Evolutionary conservation across 768 basidiomycete species (phyloP).

Genomic region (Calocybe indica): DNA sequence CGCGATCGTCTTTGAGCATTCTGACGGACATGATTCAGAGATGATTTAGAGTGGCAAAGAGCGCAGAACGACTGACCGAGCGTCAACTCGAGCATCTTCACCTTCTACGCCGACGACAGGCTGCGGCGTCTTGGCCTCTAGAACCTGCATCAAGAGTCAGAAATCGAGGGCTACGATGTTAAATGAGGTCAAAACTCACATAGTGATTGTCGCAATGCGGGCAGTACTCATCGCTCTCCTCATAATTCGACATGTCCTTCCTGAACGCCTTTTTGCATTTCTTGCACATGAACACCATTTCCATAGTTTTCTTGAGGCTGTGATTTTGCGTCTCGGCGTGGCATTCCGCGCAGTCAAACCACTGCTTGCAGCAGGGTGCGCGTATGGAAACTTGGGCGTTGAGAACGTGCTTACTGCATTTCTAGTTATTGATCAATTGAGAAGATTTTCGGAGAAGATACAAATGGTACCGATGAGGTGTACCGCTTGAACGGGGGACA

Average conservation of each 20-base stretch:
- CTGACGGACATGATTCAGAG: slow-evolving; percentile 29
- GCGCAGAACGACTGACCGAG: slow-evolving; percentile 49
- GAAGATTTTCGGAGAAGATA: too few species aligned
- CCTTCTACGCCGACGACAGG: slow-evolving; percentile 84
- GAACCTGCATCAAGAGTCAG: slow-evolving; percentile 45
- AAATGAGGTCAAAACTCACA: slow-evolving; percentile 41
- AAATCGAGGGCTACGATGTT: neutral
- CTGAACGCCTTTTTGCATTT: slow-evolving; percentile 85
- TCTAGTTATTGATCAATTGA: too few species aligned
- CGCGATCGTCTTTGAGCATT: slow-evolving; percentile 86
- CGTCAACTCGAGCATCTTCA: slow-evolving; percentile 84
- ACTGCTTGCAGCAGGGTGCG: slow-evolving; percentile 95
- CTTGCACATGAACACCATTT: slow-evolving; percentile 50
- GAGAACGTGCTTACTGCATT: slow-evolving; percentile 83
- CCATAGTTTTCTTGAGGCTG: slow-evolving; percentile 61
- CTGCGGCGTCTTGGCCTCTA: slow-evolving; percentile 89
- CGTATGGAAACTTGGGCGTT: slow-evolving; percentile 96
- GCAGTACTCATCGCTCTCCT: slow-evolving; percentile 97
- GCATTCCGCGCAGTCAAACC: slow-evolving; percentile 97
- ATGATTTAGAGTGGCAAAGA: neutral
- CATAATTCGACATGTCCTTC: slow-evolving; percentile 88
- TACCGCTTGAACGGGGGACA: too few species aligned
- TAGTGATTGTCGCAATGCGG: slow-evolving; percentile 99
- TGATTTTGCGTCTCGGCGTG: slow-evolving; percentile 85
- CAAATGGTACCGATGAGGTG: too few species aligned